phyloP scores from a whole-genome alignment of 768 basidiomycete genomes.

The Omphalotus guepiniiformis region DNA sequence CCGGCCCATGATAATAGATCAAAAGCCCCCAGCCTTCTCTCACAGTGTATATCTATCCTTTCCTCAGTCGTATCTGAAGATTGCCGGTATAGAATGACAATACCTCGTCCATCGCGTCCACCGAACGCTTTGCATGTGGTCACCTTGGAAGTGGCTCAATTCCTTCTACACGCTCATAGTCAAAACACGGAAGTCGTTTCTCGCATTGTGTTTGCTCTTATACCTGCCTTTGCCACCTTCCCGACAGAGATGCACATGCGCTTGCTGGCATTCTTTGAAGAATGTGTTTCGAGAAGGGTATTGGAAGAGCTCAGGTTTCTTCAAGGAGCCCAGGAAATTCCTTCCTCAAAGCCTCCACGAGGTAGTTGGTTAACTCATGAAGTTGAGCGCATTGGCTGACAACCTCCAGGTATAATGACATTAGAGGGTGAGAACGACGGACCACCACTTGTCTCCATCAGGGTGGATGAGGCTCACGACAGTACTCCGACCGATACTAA shows the following conservation, averaged over 20 bases:
- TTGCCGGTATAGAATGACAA: slow-evolving; percentile 59
- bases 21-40: slow-evolving; percentile 49
- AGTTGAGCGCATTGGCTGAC: too few species aligned
- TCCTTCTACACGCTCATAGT: slow-evolving; percentile 53
- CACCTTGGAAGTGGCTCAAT: slow-evolving; percentile 66
- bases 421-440: slow-evolving; percentile 8
- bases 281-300: slow-evolving; percentile 49
- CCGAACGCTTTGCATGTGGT: slow-evolving; percentile 74
- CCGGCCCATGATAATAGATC: slow-evolving; percentile 26
- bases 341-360: background rate
- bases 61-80: slow-evolving; percentile 68
- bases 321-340: slow-evolving; percentile 21
- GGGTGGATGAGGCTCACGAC: slow-evolving; percentile 48
- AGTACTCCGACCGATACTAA: slow-evolving; percentile 11
- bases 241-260: slow-evolving; percentile 55
- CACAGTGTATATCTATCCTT: slow-evolving; percentile 55
- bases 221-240: slow-evolving; percentile 76
- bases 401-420: background rate
- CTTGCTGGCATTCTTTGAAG: slow-evolving; percentile 67
- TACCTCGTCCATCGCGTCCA: slow-evolving; percentile 60
- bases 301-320: slow-evolving; percentile 41
- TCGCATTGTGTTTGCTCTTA: slow-evolving; percentile 60
- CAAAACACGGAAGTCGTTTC: slow-evolving; percentile 49
- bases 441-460: slow-evolving; percentile 50
- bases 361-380: background rate